Evolutionary conservation across 2,329 filamentous ascomycete genomes (phyloP).

Genomic region (Paecilomyces formosus): DNA sequence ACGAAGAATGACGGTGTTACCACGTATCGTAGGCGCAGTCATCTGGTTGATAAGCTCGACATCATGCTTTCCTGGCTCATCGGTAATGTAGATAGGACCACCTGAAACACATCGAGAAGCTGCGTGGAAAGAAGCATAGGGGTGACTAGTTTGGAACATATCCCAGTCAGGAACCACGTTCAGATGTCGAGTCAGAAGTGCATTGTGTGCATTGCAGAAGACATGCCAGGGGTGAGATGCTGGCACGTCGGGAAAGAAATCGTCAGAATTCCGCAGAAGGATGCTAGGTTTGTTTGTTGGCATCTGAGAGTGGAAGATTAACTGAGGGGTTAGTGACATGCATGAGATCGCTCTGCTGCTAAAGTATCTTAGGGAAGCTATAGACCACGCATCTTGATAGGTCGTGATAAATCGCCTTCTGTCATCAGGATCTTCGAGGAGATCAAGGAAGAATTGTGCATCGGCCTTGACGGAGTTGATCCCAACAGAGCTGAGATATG

Average conservation of each 20-base stretch:
- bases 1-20: conserved; percentile 71
- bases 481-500: conserved; percentile 65
- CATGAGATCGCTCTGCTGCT: conserved; percentile 74
- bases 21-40: conserved; percentile 64
- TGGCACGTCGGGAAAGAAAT: conserved; percentile 81
- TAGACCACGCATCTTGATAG: conserved; percentile 82
- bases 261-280: conserved; percentile 73
- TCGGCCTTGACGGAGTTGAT: conserved; percentile 90
- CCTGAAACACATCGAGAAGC: conserved; percentile 84
- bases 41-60: conserved; percentile 69
- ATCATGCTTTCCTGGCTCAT: conserved; percentile 76
- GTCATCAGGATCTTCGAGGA: conserved; percentile 58
- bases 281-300: conserved; percentile 67
- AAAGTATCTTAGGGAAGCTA: conserved; percentile 71
- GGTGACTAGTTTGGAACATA: conserved; percentile 62
- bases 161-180: conserved; percentile 83
- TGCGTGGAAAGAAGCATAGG: conserved; percentile 76
- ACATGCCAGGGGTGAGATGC: conserved; percentile 89
- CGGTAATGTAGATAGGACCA: conserved; percentile 90
- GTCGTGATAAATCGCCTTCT: conserved; percentile 64
- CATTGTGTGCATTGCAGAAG: conserved; percentile 88
- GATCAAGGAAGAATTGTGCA: conserved; percentile 82
- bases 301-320: conserved; percentile 77
- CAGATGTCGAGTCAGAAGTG: conserved; percentile 71
- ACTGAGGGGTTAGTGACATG: conserved; percentile 86